A percentile compares a stretch with the other conserved stretches of the same genome.
phyloP scores from a whole-genome alignment of 208 protist genomes.

The Trypanosoma lewisi region DNA sequence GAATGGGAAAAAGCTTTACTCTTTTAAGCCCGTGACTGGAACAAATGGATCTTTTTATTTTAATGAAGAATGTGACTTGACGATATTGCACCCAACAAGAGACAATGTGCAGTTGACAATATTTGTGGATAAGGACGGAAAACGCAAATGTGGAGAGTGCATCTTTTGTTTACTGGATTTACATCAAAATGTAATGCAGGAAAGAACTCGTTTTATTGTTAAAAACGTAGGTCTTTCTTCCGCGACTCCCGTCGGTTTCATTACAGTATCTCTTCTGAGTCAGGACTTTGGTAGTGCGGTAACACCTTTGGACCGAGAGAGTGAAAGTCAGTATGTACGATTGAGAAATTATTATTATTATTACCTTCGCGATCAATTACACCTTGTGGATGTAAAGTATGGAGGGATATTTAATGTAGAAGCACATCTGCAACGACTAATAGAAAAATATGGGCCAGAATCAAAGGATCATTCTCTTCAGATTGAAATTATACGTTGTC shows the following conservation, averaged over 20 bases:
- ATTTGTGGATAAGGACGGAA: conserved; percentile 37
- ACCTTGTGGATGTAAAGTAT: conserved; percentile 59
- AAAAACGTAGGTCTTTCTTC: conserved; percentile 31
- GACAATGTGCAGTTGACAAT: conserved; percentile 50
- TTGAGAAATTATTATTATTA: conserved; percentile 70
- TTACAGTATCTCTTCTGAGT: conserved; percentile 59
- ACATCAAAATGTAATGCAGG: conserved; percentile 42
- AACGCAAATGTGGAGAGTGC: conserved; percentile 50
- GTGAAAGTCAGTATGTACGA: conserved; percentile 44
- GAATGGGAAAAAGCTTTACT: conserved; percentile 32
- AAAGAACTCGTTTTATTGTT: conserved; percentile 71
- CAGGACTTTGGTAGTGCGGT: conserved; percentile 47
- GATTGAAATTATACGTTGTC: conserved; percentile 50
- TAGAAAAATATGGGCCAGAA: conserved; percentile 73
- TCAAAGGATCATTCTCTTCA: conserved; percentile 48
- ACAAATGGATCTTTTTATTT: conserved; percentile 48
- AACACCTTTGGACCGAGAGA: conserved; percentile 25
- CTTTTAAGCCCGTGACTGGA: conserved; percentile 33
- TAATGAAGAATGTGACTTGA: conserved; percentile 38
- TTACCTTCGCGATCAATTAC: conserved; percentile 60
- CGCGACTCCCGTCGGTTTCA: conserved; percentile 52
- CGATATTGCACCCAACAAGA: conserved; percentile 42
- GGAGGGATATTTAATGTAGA: conserved; percentile 63
- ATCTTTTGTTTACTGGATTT: conserved; percentile 55
- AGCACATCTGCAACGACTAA: conserved; percentile 54